Conservation (phyloP, 2,329 filamentous ascomycete genomes). For the Neurospora sp. region DNA sequence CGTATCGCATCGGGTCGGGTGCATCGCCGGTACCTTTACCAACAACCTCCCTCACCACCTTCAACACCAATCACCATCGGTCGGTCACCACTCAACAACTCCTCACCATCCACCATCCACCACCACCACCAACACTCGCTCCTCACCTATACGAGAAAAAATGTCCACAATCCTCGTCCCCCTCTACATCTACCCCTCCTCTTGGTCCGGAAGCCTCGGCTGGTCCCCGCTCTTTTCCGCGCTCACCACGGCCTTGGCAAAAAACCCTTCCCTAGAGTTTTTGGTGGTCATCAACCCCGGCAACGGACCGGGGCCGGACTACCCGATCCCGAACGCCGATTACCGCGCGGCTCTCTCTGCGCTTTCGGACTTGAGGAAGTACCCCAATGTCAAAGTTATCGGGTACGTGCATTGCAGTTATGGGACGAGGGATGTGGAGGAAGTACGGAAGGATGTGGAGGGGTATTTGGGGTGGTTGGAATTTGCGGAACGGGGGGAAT, state of each 20-base stretch:
- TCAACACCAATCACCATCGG: neutral
- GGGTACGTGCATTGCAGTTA: slow-evolving; percentile 25
- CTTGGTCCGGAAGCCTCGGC: slow-evolving; percentile 5
- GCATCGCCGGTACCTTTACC: neutral
- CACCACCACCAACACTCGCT: no score
- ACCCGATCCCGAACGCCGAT: slow-evolving; percentile 19
- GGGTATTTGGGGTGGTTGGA: slow-evolving; percentile 28
- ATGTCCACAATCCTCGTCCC: slow-evolving; percentile 17
- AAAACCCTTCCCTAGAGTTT: slow-evolving; percentile 18
- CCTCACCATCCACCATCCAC: neutral
- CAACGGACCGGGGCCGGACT: slow-evolving; percentile 21
- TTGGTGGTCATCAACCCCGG: slow-evolving; percentile 23
- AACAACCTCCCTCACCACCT: neutral
- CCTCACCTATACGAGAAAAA: neutral
- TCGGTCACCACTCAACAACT: neutral
- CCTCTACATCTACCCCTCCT: slow-evolving; percentile 25
- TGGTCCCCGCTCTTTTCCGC: slow-evolving; percentile 22
- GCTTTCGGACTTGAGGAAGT: slow-evolving; percentile 7
- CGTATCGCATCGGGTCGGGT: neutral
- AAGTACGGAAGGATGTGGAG: slow-evolving; percentile 28
- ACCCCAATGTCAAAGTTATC: slow-evolving; percentile 17
- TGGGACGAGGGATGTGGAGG: slow-evolving; percentile 14
- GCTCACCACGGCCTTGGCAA: neutral
- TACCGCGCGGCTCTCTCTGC: slow-evolving; percentile 18
- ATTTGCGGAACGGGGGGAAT: neutral